Base-by-base conservation (phyloP, 345 rosid genomes). In the Toxicodendron radicans region DNA sequence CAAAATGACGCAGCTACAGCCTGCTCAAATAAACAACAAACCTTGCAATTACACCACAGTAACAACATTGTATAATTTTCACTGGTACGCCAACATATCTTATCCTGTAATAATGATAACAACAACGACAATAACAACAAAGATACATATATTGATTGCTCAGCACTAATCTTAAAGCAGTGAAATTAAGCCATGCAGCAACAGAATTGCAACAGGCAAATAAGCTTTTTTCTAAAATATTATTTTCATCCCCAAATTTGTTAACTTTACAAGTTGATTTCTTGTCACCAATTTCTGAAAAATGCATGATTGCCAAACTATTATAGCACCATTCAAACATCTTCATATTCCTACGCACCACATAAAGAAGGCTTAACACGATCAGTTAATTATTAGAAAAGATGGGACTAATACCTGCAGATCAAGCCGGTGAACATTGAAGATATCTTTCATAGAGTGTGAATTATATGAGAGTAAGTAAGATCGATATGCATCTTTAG, bases 401-500 rank as follows among this genome's bases (percentile, higher is more conserved):
- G 30, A 30, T 27, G 24, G 46, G 70, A 61, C 32, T 49, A 72
- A 10, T 83, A 95, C 99, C 98, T 91, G 94, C 56, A 91, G 81
- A 85, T 95, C 97, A 0, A 95, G 97, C 48, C 93, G 88, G 76
- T 95, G 98, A 64, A 95, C 99, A 73, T 93, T 95, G 75, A 93
- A 93, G 62, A 88, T 93, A 75, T 93, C 97, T 81, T 96, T 93
- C 90, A 92, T 87, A 3, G 97, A 88, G 79, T 96, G 98, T n/a
- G 97, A 95, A 80, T 95, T 93, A 76, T 95, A 95, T 7, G 99
- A 93, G 77, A 92, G 76, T 33, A 91, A 90, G 80, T 95, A 95
- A 27, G 97, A 93, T 35, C 97, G 71, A 75, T 95, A 93, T 3
- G 99, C 99, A n/a, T 92, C 98, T 84, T 89, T 93, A 68, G 99